Evolutionary conservation across 805 yeast species (phyloP), one percentile per base, ranked within the genome.

Genomic region (Teunomyces panamensis): DNA sequence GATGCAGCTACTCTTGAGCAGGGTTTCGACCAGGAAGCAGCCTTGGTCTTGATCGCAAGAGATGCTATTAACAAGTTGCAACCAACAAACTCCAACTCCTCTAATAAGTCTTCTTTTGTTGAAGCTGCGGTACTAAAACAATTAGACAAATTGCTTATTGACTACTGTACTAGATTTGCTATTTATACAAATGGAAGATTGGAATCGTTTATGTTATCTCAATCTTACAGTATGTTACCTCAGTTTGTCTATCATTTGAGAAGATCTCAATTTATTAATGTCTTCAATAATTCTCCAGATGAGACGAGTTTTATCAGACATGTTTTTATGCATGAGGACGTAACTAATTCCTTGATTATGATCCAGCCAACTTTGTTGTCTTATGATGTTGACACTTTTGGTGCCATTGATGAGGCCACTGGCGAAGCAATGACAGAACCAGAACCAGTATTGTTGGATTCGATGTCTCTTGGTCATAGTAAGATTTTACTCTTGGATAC

Each of bases 211-310:
- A 60, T 78, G 44, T 65, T 84, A 20, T 69, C 82, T 3, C 67
- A 73, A 9, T 67, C 69, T 30, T 75, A 79, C 56, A 74, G 80
- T 27, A 63, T 82, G 57, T 75, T 81, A 49, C 89, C 89, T 6
- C 88, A 83, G 59, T 84, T 83, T 62, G 69, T 84, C 65, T 84
- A 79, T 62, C 85, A 84, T 60, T 72, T 84, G 60, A 71, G 88
- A 62, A 74, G 89, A 56, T 82, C 87, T 0, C 83, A 77, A 45
- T 81, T 84, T 57, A 71, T 84, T 32, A 83, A 81, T 55, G 81
- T 84, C 14, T 84, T 84, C 67, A 82, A 82, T 58, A 80, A 79
- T 55, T 83, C 88, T 1, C 89, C 89, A 0, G 89, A 84, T 65
- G 89, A 84, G 62, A 82, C 89, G 5, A 74, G 82, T 13, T 84